phyloP scores from a whole-genome alignment of 306 rosid species.

The Dalbergia cochinchinensis region DNA sequence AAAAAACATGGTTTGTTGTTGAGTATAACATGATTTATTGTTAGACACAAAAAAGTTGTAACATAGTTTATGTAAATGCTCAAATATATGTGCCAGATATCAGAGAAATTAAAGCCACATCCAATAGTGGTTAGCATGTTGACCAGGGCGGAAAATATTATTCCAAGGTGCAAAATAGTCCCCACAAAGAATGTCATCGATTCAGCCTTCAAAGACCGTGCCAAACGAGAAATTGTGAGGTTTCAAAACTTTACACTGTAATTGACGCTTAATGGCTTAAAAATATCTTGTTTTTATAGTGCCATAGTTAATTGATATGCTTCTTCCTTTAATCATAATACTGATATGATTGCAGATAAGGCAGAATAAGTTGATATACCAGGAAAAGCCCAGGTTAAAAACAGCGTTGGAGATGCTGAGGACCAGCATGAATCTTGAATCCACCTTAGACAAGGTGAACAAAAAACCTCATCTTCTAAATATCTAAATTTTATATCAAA shows the following conservation, averaged over 20 bases:
- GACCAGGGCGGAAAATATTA: slow-evolving; percentile 66
- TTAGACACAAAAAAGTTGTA: not conserved
- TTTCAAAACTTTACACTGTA: not conserved
- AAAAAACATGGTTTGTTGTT: not conserved
- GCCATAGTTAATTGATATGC: not conserved
- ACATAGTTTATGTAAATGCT: slow-evolving; percentile 13
- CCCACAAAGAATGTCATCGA: slow-evolving; percentile 79
- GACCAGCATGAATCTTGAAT: slow-evolving; percentile 70
- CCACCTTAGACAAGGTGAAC: slow-evolving; percentile 64
- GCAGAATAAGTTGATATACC: slow-evolving; percentile 80
- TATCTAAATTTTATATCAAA: too few relatives aligned
- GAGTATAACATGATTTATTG: not conserved
- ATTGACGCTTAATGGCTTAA: not conserved
- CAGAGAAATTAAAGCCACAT: slow-evolving; percentile 84
- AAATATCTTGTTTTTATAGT: not conserved
- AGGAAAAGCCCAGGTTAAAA: slow-evolving; percentile 86
- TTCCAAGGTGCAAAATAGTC: slow-evolving; percentile 91
- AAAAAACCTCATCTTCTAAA: too few relatives aligned
- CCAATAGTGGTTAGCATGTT: slow-evolving; percentile 68
- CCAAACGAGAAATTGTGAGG: slow-evolving; percentile 72
- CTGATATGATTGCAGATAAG: slow-evolving; percentile 63
- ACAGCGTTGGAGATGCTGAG: slow-evolving; percentile 88
- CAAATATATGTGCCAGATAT: slow-evolving; percentile 60
- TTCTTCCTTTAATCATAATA: not conserved
- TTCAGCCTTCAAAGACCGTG: slow-evolving; percentile 75